Evolutionary conservation across 495 filamentous ascomycete species (phyloP).

Genomic region (Penicillium fimorum): DNA sequence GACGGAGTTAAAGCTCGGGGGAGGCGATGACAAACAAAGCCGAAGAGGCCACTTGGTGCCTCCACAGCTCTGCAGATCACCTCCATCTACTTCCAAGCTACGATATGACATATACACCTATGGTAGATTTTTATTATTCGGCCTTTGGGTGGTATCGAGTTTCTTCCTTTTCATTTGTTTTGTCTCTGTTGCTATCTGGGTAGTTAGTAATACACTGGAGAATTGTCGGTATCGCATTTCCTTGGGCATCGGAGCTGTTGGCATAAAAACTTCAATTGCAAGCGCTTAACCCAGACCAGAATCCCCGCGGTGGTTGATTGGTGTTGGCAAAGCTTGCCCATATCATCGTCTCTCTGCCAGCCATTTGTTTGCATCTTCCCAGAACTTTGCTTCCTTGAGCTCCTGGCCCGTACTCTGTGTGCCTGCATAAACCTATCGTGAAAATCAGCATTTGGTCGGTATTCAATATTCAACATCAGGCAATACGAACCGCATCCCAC

Average conservation of each 20-base stretch:
- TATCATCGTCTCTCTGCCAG: constrained; percentile 51
- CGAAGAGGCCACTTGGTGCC: constrained; percentile 28
- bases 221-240: constrained; percentile 11
- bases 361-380: constrained; percentile 66
- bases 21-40: constrained; percentile 20
- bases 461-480: background rate
- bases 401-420: constrained; percentile 64
- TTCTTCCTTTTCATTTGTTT: constrained; percentile 10
- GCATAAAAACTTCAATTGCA: constrained; percentile 7
- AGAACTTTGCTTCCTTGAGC: constrained; percentile 60
- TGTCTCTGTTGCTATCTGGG: constrained; percentile 9
- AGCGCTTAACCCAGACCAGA: constrained; percentile 20
- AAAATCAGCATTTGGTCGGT: constrained; percentile 13
- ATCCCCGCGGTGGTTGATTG: constrained; percentile 15
- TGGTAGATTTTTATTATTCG: background rate
- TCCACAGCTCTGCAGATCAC: constrained; percentile 15
- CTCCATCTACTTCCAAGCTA: background rate
- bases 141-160: background rate
- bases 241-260: background rate
- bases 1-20: constrained; percentile 8
- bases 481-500: constrained; percentile 69
- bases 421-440: constrained; percentile 57
- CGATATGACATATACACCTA: background rate
- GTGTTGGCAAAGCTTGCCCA: constrained; percentile 13
- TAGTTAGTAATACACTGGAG: constrained; percentile 33